These are phyloP conservation scores for Coemansia sp. DNA, from an alignment of 192 early-diverging fungal genomes.

Conservation along the genomic window DNA sequence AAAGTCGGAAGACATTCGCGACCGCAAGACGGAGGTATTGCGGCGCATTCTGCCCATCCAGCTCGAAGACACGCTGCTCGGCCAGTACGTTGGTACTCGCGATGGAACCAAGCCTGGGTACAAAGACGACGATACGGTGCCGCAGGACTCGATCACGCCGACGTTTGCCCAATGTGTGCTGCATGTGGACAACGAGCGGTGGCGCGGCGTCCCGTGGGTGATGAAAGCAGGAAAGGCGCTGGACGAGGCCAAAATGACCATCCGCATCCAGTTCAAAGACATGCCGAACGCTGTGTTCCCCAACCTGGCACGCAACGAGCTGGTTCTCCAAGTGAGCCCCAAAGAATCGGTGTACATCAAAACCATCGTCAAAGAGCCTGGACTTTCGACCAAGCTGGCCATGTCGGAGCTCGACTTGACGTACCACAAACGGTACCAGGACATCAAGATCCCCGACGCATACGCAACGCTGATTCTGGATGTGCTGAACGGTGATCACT, in stretches of 20 bases:
- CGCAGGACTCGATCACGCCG: conserved; percentile 78
- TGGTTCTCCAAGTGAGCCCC: conserved; percentile 93
- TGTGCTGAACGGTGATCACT: conserved; percentile 86
- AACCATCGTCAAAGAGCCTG: conserved; percentile 93
- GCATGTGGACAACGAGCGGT: conserved; percentile 91
- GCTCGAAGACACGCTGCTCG: conserved; percentile 81
- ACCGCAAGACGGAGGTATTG: conserved; percentile 93
- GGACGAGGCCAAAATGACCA: conserved; percentile 87
- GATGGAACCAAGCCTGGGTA: conserved; percentile 88
- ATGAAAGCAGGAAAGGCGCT: conserved; percentile 88
- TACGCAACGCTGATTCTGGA: conserved; percentile 96
- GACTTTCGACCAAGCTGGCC: conserved; percentile 76
- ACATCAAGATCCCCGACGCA: conserved; percentile 92
- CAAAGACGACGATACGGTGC: conserved; percentile 87
- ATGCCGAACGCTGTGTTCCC: conserved; percentile 80
- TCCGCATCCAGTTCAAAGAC: conserved; percentile 96
- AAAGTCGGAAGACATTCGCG: conserved; percentile 87
- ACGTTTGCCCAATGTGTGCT: conserved; percentile 89
- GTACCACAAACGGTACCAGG: conserved; percentile 85
- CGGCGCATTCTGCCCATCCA: conserved; percentile 74
- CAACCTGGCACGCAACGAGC: conserved; percentile 83
- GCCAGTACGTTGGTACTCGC: conserved; percentile 80
- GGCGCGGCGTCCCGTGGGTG: conserved; percentile 69
- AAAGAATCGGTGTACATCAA: conserved; percentile 96
- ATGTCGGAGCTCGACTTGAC: conserved; percentile 93